Evolutionary conservation across 1,284 basidiomycete genomes (phyloP), one percentile per base, ranked within the genome.

Genomic region (Wallemia ichthyophaga): DNA sequence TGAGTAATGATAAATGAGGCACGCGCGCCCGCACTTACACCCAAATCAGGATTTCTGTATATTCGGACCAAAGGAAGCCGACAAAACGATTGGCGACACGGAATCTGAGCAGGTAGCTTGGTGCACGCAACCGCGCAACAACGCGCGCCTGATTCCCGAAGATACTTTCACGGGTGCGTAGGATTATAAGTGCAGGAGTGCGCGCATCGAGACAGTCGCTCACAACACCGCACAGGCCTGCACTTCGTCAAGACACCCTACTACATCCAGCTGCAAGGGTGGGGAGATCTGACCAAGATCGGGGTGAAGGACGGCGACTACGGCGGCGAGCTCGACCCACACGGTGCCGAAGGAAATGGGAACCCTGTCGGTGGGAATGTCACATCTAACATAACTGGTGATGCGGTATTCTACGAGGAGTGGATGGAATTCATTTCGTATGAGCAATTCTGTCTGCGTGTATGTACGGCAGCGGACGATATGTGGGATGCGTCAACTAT

Each of bases 31-130:
- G 26, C 25, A 25, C 58, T 72, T 73, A 67, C 27, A 72, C 67
- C 21, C 61, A 62, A 27, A 62, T 63, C 56, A 62, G 66, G 80
- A 81, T 66, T 81, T 79, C 67, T 82, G 80, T 64, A 62, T 81
- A 15, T 80, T 65, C 75, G 78, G 60, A 64, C 78, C 61, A 66
- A 71, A 67, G 71, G 67, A 69, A 26, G 62, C 67, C 11, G 72
- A 68, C n/a, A 59, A 67, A 27, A 70, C 72, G n/a, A 77, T 85
- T 60, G 80, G 74, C 25, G 73, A 81, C 63, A 74, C 76, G 2
- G 83, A 85, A 68, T 76, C 73, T 33, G 72, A 78, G 66, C 79
- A 76, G 62, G 78, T 85, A 21, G 78, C 80, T 0, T 85, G 77
- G 76, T 85, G 82, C 71, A 81, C 80, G 32, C 79, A 65, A 60